phyloP scores from a whole-genome alignment of 148 eudicot genomes.

The Vaccinium corymbosum region DNA sequence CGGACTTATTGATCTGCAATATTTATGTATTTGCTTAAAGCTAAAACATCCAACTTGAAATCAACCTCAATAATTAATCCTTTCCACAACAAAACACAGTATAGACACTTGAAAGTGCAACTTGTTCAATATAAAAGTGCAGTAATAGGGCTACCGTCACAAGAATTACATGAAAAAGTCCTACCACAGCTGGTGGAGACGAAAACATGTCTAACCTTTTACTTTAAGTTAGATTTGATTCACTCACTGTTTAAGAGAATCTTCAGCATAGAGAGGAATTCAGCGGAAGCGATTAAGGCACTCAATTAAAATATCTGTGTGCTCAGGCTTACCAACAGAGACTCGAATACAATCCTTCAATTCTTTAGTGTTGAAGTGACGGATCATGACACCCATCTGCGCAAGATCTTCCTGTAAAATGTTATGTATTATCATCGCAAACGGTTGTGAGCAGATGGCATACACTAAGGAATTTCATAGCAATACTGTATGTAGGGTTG shows the following conservation, averaged over 20 bases:
- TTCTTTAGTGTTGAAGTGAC: slow-evolving; percentile 86
- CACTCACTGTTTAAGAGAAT: not conserved
- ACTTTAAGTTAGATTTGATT: not conserved
- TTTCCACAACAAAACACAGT: not conserved
- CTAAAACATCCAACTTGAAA: not conserved
- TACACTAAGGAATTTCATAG: not conserved
- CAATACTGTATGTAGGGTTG: not conserved
- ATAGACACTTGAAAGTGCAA: not conserved
- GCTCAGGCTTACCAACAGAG: slow-evolving; percentile 97
- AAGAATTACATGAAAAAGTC: not conserved
- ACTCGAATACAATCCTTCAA: slow-evolving; percentile 81
- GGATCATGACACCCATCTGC: slow-evolving; percentile 89
- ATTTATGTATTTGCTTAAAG: not conserved
- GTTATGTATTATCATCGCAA: not conserved
- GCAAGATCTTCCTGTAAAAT: slow-evolving; percentile 85
- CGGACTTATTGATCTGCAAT: not conserved
- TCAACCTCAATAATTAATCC: not conserved
- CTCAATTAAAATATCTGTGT: slow-evolving; percentile 76
- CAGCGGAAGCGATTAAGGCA: slow-evolving; percentile 47
- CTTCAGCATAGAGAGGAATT: not conserved
- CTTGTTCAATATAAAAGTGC: not conserved
- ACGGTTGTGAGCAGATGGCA: not conserved
- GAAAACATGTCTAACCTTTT: not conserved
- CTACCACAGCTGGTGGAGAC: not conserved
- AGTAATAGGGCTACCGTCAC: not conserved